Conservation (phyloP, 306 rosid species). For the Ochetophila trinervis region DNA sequence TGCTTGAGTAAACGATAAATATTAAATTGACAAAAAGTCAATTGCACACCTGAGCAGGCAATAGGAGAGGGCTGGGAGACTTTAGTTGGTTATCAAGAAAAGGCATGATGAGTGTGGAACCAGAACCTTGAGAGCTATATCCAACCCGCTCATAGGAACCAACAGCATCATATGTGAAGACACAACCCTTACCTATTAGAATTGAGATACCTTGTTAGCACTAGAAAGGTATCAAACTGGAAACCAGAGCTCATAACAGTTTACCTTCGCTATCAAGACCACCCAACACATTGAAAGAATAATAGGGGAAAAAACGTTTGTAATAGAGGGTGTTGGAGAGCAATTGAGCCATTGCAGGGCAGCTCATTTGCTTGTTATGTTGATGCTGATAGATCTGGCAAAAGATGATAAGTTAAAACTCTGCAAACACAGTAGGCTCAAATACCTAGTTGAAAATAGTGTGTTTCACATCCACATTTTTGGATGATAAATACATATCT, state of each 20-base stretch:
- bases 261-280: constrained; percentile 96
- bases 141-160: constrained; percentile 99
- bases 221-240: constrained; percentile 18
- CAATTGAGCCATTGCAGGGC: constrained; percentile 96
- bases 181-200: constrained; percentile 89
- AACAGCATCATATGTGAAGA: constrained; percentile 98
- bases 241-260: constrained; percentile 15
- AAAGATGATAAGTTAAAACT: neutral
- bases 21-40: constrained; percentile 10
- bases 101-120: constrained; percentile 89
- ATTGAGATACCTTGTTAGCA: constrained; percentile 7
- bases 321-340: constrained; percentile 93
- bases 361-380: constrained; percentile 98
- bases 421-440: neutral
- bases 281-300: constrained; percentile 90
- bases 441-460: neutral
- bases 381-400: constrained; percentile 92
- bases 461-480: neutral
- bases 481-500: neutral
- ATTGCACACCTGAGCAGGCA: constrained; percentile 65
- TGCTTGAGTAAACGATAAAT: constrained; percentile 15
- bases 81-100: constrained; percentile 85
- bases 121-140: constrained; percentile 94
- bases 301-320: constrained; percentile 97
- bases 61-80: constrained; percentile 89